Percentiles rank a stretch among this genome's conserved stretches.
phyloP scores from a whole-genome alignment of 805 yeast species.

The Cyberlindnera japonica region DNA sequence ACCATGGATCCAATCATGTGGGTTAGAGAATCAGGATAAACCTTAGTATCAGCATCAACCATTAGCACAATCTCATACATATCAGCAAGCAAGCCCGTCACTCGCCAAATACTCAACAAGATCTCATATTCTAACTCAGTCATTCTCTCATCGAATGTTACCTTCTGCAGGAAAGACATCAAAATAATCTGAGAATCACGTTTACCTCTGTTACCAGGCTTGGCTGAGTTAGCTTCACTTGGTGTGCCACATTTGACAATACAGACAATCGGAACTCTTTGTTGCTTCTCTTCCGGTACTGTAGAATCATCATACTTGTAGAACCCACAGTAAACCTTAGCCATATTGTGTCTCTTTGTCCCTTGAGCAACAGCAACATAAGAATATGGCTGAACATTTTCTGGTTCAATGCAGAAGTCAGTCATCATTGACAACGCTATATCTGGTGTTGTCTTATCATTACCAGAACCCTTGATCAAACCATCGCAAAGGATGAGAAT shows the following conservation, averaged over 20 bases:
- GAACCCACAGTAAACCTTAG: slow-evolving; percentile 92
- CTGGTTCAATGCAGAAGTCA: slow-evolving; percentile 64
- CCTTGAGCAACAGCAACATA: slow-evolving; percentile 97
- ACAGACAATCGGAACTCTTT: slow-evolving; percentile 72
- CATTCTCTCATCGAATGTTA: slow-evolving; percentile 93
- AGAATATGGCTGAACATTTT: slow-evolving; percentile 75
- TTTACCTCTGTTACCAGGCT: slow-evolving; percentile 94
- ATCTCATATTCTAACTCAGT: slow-evolving; percentile 82
- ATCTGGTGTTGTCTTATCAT: slow-evolving; percentile 84
- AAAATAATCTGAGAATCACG: slow-evolving; percentile 90
- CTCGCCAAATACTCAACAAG: slow-evolving; percentile 67
- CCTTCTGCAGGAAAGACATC: slow-evolving; percentile 85
- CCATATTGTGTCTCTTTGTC: slow-evolving; percentile 93
- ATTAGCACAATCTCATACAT: slow-evolving; percentile 77
- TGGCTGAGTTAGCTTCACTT: slow-evolving; percentile 61
- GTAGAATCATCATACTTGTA: slow-evolving; percentile 79
- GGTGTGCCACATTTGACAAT: slow-evolving; percentile 90
- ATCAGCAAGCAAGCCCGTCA: slow-evolving; percentile 83
- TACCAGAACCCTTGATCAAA: slow-evolving; percentile 90
- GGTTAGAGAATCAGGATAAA: slow-evolving; percentile 80
- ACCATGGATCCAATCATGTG: slow-evolving; percentile 92
- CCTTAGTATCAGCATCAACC: slow-evolving; percentile 95
- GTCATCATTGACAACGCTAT: slow-evolving; percentile 85
- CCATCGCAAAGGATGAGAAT: slow-evolving; percentile 91
- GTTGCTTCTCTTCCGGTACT: slow-evolving; percentile 77